Percentiles rank a stretch among this genome's conserved stretches.
These are phyloP conservation scores for Sphaerosporella brunnea DNA, from an alignment of 495 filamentous ascomycete genomes.

Conservation along the genomic window DNA sequence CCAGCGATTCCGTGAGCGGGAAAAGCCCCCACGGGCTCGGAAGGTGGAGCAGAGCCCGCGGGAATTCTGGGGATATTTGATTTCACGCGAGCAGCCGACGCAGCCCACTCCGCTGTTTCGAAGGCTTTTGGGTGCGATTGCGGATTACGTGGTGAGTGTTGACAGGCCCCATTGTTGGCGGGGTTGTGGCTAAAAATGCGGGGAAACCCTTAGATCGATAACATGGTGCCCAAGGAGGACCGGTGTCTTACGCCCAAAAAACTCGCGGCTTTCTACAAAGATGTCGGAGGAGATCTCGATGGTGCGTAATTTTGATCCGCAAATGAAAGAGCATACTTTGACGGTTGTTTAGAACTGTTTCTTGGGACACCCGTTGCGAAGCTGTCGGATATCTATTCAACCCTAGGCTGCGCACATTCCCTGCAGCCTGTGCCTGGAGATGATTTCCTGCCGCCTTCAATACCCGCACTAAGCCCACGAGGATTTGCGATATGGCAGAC, in stretches of 20 bases:
- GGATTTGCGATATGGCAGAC: constrained; percentile 92
- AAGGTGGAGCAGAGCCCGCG: constrained; percentile 14
- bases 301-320: constrained; percentile 26
- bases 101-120: constrained; percentile 42
- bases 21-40: background rate
- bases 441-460: constrained; percentile 52
- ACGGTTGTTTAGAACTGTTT: constrained; percentile 40
- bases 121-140: constrained; percentile 60
- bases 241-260: constrained; percentile 59
- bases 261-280: constrained; percentile 72
- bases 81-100: constrained; percentile 64
- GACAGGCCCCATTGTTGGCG: background rate
- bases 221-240: constrained; percentile 47
- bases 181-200: background rate
- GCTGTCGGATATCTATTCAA: constrained; percentile 82
- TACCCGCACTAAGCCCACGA: constrained; percentile 62
- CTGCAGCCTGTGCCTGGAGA: constrained; percentile 48
- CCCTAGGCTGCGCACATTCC: constrained; percentile 70
- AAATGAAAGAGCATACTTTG: constrained; percentile 1
- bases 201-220: constrained; percentile 32
- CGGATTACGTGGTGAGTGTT: constrained; percentile 57
- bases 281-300: constrained; percentile 81
- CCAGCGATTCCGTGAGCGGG: background rate
- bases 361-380: constrained; percentile 52
- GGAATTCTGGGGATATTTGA: constrained; percentile 65